These are phyloP conservation scores for Mycena galericulata DNA, from an alignment of 768 basidiomycete genomes.

Conservation along the genomic window DNA sequence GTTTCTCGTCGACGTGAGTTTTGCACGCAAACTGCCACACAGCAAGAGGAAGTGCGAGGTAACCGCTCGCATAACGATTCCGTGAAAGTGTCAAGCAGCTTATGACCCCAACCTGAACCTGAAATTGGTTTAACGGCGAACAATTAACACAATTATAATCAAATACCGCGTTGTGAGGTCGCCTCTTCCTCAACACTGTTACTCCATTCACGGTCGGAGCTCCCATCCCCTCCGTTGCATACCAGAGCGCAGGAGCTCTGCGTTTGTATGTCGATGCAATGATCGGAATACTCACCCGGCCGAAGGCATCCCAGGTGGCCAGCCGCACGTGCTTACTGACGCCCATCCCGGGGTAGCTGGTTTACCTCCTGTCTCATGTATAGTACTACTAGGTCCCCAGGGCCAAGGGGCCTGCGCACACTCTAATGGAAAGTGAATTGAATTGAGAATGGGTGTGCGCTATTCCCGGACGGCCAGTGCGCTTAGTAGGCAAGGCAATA, in stretches of 20 bases:
- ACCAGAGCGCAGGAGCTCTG: slow-evolving; percentile 33
- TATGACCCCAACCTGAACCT: slow-evolving; percentile 18
- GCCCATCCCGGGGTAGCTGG: too few relatives aligned
- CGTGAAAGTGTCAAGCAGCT: slow-evolving; percentile 32
- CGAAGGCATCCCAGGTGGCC: slow-evolving; percentile 34
- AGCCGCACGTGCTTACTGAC: slow-evolving; percentile 12
- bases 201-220: slow-evolving; percentile 32
- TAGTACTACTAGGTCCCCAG: too few relatives aligned
- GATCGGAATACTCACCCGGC: slow-evolving; percentile 31
- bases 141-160: too few relatives aligned
- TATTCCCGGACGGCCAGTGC: too few relatives aligned
- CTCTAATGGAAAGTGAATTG: too few relatives aligned
- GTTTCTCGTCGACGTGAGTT: slow-evolving; percentile 28
- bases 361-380: too few relatives aligned
- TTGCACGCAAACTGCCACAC: slow-evolving; percentile 38
- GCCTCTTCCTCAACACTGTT: slow-evolving; percentile 29
- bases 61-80: slow-evolving; percentile 37
- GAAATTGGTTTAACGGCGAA: too few relatives aligned
- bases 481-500: too few relatives aligned
- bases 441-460: too few relatives aligned
- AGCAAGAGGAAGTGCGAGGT: slow-evolving; percentile 36
- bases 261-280: slow-evolving; percentile 29
- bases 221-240: slow-evolving; percentile 37
- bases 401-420: too few relatives aligned
- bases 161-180: slow-evolving; percentile 39